These are phyloP conservation scores for Globisporangium parvum DNA, from an alignment of 352 stramenopile genomes.

Conservation along the genomic window DNA sequence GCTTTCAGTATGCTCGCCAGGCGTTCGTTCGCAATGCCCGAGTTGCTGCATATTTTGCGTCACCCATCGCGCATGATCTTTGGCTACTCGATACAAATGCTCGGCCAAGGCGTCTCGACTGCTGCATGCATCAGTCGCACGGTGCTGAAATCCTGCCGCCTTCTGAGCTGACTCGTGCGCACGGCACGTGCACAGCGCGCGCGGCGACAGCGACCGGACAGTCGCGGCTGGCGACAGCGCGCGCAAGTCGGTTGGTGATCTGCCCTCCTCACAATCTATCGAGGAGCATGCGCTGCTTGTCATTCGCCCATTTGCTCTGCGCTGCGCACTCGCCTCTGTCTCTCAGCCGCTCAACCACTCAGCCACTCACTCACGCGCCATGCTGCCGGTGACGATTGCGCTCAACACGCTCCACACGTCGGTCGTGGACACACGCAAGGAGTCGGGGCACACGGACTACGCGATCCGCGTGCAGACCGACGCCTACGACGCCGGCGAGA, in stretches of 20 bases:
- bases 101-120: too few species aligned
- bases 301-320: conserved; percentile 11
- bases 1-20: too few species aligned
- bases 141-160: too few species aligned
- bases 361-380: conserved; percentile 6
- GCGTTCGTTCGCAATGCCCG: too few species aligned
- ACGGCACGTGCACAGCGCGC: too few species aligned
- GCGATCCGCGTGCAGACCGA: conserved; percentile 71
- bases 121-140: too few species aligned
- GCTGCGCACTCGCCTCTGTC: not conserved
- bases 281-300: too few species aligned
- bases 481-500: conserved; percentile 41
- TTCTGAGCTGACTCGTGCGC: too few species aligned
- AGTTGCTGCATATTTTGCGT: too few species aligned
- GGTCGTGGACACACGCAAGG: conserved; percentile 73
- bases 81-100: too few species aligned
- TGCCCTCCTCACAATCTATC: not conserved
- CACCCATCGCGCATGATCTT: too few species aligned
- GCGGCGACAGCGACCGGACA: conserved; percentile 1
- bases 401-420: conserved; percentile 50
- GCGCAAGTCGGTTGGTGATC: not conserved
- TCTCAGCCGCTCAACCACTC: not conserved
- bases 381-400: conserved; percentile 33
- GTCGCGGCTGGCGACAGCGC: conserved; percentile 5
- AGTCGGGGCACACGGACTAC: conserved; percentile 79